Conservation (phyloP, 2,329 filamentous ascomycete species). For the Pseudogymnoascus sp. region DNA sequence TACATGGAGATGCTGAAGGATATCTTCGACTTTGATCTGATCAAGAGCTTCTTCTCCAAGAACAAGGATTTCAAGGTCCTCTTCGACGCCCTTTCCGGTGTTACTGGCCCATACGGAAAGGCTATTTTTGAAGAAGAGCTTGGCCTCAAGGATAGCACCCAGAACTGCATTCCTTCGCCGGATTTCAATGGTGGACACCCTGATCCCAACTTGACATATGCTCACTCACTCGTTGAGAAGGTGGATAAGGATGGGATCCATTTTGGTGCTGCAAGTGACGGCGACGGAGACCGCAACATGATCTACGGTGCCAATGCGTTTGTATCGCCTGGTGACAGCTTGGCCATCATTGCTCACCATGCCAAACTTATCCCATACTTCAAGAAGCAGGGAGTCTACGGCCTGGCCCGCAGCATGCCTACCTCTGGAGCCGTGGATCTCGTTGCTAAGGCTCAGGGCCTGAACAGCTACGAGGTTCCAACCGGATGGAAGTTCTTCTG, state of each 20-base stretch:
- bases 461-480: conserved; percentile 91
- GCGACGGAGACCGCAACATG: conserved; percentile 99
- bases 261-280: conserved; percentile 93
- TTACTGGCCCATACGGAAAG: conserved; percentile 89
- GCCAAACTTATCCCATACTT: conserved; percentile 97
- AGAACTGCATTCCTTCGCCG: conserved; percentile 86
- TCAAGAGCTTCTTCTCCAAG: conserved; percentile 82
- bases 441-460: conserved; percentile 87
- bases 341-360: conserved; percentile 97
- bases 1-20: conserved; percentile 95
- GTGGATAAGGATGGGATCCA: conserved; percentile 89
- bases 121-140: conserved; percentile 95
- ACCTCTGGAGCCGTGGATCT: conserved; percentile 93
- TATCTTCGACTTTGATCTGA: conserved; percentile 95
- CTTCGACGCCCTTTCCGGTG: conserved; percentile 89
- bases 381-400: conserved; percentile 92
- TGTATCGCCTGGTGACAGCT: conserved; percentile 91
- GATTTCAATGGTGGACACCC: conserved; percentile 98
- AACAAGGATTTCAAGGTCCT: conserved; percentile 94
- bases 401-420: conserved; percentile 93
- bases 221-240: conserved; percentile 84
- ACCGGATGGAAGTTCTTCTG: conserved; percentile 99
- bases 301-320: conserved; percentile 97
- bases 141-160: conserved; percentile 68
- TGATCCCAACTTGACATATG: conserved; percentile 95